phyloP scores from a whole-genome alignment of 129 eudicot species.

The Centrapalus pauciflorus region DNA sequence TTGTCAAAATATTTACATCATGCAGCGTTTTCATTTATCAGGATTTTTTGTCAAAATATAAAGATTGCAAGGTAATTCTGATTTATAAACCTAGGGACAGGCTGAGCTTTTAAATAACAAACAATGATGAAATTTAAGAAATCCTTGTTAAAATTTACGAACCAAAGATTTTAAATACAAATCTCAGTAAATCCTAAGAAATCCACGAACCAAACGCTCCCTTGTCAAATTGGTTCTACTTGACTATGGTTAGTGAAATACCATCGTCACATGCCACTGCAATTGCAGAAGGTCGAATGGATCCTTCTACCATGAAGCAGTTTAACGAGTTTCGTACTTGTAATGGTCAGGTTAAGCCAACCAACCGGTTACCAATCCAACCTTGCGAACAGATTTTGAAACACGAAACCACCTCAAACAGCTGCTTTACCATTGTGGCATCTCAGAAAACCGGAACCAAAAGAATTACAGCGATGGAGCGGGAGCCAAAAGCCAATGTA shows the following conservation, averaged over 20 bases:
- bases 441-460: slow-evolving; percentile 34
- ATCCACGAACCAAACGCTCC: too few species aligned
- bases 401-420: slow-evolving; percentile 28
- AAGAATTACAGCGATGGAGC: slow-evolving; percentile 27
- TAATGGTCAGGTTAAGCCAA: background rate
- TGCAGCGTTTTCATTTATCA: background rate
- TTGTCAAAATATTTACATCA: background rate
- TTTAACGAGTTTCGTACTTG: slow-evolving; percentile 33
- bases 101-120: too few species aligned
- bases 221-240: slow-evolving; percentile 27
- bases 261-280: slow-evolving; percentile 62
- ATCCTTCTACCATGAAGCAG: slow-evolving; percentile 68
- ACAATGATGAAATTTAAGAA: too few species aligned
- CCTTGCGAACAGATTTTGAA: background rate
- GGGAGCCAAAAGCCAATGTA: slow-evolving; percentile 8
- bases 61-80: too few species aligned
- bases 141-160: too few species aligned
- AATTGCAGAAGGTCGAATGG: slow-evolving; percentile 67
- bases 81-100: too few species aligned
- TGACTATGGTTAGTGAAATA: slow-evolving; percentile 52
- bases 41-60: too few species aligned
- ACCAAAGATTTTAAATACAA: too few species aligned
- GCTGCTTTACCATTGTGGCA: slow-evolving; percentile 52
- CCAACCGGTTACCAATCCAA: slow-evolving; percentile 8
- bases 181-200: too few species aligned